phyloP scores from a whole-genome alignment of 2,329 filamentous ascomycete genomes.

The Metarhizium guizhouense region DNA sequence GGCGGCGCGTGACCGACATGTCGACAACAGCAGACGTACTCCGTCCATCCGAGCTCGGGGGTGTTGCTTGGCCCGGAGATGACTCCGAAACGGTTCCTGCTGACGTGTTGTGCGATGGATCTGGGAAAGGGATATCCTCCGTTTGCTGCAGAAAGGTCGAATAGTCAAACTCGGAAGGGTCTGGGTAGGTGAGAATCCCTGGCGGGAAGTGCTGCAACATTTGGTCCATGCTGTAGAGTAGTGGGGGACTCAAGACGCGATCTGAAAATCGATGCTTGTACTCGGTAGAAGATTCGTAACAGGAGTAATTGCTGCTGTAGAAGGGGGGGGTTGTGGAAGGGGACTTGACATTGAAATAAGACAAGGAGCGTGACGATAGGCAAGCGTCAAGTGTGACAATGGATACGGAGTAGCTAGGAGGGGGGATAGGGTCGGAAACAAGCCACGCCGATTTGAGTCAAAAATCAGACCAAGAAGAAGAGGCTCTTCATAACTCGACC shows the following conservation, averaged over 20 bases:
- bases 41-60: conserved; percentile 18
- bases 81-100: conserved; percentile 17
- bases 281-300: neutral
- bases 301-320: neutral
- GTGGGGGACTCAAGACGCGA: neutral
- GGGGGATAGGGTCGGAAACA: neutral
- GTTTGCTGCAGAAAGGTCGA: conserved; percentile 24
- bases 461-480: neutral
- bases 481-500: neutral
- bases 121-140: conserved; percentile 16
- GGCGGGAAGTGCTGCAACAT: conserved; percentile 15
- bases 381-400: neutral
- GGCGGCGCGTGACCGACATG: conserved; percentile 9
- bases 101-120: conserved; percentile 6
- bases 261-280: neutral
- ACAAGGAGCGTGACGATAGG: neutral
- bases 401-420: no score
- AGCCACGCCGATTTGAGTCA: neutral
- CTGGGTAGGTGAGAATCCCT: conserved; percentile 20
- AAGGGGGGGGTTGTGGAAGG: neutral
- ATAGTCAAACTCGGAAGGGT: conserved; percentile 29
- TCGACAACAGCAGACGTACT: conserved; percentile 13
- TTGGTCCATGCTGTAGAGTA: conserved; percentile 16
- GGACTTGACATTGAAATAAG: neutral
- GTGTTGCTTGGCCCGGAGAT: conserved; percentile 18